Conservation (phyloP, 805 yeast species). For the fission yeast (Schizosaccharomyces pombe) region ASM294v3 CU329670.1:1066001-1066500, state of each 20-base stretch:
- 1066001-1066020: constrained; percentile 26
- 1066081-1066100: constrained; percentile 90
- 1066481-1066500: constrained; percentile 21
- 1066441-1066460: constrained; percentile 7
- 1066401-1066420: constrained; percentile 22
- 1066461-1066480: constrained; percentile 22
- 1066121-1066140: constrained; percentile 73
- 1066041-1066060: constrained; percentile 58
- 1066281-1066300: constrained; percentile 12
- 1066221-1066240: constrained; percentile 44
- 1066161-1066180: constrained; percentile 61
- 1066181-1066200: constrained; percentile 49
- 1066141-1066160: constrained; percentile 85
- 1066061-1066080: constrained; percentile 62
- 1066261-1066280: constrained; percentile 11
- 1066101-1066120: constrained; percentile 84
- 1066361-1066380: constrained; percentile 20
- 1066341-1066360: constrained; percentile 16
- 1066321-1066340: constrained; percentile 19
- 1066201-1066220: constrained; percentile 38
- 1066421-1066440: constrained; percentile 10
- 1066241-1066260: constrained; percentile 9
- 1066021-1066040: constrained; percentile 34
- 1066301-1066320: constrained; percentile 15
- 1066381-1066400: constrained; percentile 21